Base-by-base conservation (phyloP, 306 rosid genomes). In the Inga oerstediana region DNA sequence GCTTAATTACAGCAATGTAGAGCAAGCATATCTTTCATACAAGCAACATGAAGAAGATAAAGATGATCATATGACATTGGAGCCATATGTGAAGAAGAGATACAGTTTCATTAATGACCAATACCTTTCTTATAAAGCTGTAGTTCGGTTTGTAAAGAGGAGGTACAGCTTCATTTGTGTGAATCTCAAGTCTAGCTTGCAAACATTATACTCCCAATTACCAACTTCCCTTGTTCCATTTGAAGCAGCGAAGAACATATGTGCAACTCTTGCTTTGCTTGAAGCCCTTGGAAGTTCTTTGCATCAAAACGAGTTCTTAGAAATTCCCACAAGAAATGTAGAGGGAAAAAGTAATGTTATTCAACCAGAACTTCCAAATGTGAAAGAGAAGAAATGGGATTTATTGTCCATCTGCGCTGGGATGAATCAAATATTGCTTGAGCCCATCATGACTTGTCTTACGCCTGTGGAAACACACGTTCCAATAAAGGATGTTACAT, bases 171-270 rank as follows among this genome's bases (percentile, higher is more conserved):
- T 4, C 48, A 45, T 85, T 7, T 61, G 35, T n/a, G 72, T 41
- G 56, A 58, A 59, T 30, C 84, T 92, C 8, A 56, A 69, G 24
- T 10, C 15, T 14, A 74, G 43, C 37, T 77, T 77, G 79, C 46
- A 61, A 56, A 80, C 32, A 74, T 71, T 90, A 69, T 89, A 32
- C 39, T 89, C 88, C 0, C 92, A 92, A 75, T 16, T 91, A 17
- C 97, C 93, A 56, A 91, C 93, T 24, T 81, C 85, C 48, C 30
- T 76, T 22, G 56, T 91, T 68, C 77, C 89, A 8, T 54, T 80
- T 0, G 51, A 67, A 20, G 75, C 34, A 7, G 84, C 59, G 64
- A 65, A 51, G 71, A 58, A 61, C 12, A 88, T 85, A 76, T 65
- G 69, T 13, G 65, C 14, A 80, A 85, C 87, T 41, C 27, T 74